Percentiles rank a stretch among this genome's conserved stretches.
Evolutionary conservation across 2,329 filamentous ascomycete genomes (phyloP).

Genomic region (Sclerotinia spermophila): DNA sequence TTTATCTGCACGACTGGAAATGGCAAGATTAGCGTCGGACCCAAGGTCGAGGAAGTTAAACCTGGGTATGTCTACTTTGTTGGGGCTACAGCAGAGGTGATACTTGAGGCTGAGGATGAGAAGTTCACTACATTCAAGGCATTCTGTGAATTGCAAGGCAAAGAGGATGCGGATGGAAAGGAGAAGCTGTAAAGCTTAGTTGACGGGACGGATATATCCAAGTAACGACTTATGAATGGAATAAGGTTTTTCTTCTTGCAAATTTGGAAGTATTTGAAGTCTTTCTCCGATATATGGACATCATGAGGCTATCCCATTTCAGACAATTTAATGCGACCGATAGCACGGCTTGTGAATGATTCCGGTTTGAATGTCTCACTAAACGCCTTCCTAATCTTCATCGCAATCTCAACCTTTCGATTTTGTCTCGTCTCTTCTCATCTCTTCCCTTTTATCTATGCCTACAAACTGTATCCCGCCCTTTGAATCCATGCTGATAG

Average conservation of each 20-base stretch:
- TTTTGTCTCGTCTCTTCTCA: not conserved
- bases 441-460: not conserved
- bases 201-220: not conserved
- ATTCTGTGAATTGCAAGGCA: conserved; percentile 75
- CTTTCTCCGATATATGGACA: not conserved
- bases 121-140: conserved; percentile 88
- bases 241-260: not conserved
- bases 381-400: not conserved
- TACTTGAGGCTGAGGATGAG: conserved; percentile 70
- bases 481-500: not conserved
- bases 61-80: conserved; percentile 79
- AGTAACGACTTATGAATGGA: conserved; percentile 13
- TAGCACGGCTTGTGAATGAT: not conserved
- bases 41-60: conserved; percentile 70
- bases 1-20: conserved; percentile 82
- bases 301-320: not conserved
- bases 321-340: not conserved
- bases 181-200: conserved; percentile 28
- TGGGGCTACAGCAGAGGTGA: conserved; percentile 78
- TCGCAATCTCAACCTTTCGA: not conserved
- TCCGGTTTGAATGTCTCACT: not conserved
- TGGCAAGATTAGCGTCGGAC: conserved; percentile 80
- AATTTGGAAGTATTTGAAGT: not conserved
- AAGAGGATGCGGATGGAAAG: conserved; percentile 30
- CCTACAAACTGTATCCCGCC: not conserved